Evolutionary conservation across 2,329 filamentous ascomycete species (phyloP).

Genomic region (Claviceps sp.): DNA sequence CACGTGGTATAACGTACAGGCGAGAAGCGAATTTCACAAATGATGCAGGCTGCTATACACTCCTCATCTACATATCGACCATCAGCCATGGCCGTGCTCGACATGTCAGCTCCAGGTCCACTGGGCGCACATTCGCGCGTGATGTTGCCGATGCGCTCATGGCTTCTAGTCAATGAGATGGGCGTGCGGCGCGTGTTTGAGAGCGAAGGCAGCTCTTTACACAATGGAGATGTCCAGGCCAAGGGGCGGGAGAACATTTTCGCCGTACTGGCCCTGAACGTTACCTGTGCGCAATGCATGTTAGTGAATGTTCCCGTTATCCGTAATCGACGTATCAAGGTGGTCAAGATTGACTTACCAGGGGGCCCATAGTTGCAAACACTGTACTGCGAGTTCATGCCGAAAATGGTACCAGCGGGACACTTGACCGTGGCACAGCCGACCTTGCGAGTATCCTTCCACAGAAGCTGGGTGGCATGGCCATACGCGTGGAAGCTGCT

Average conservation of each 20-base stretch:
- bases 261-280: background rate
- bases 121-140: background rate
- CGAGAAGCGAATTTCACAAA: conserved; percentile 17
- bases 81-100: background rate
- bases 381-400: conserved; percentile 53
- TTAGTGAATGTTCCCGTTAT: background rate
- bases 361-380: conserved; percentile 77
- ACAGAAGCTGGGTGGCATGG: conserved; percentile 31
- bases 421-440: conserved; percentile 60
- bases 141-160: background rate
- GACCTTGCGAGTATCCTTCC: conserved; percentile 24
- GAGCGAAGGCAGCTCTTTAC: conserved; percentile 10
- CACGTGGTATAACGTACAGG: conserved; percentile 22
- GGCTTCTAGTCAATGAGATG: background rate
- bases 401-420: conserved; percentile 30
- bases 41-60: background rate
- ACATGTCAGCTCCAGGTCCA: background rate
- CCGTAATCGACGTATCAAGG: background rate
- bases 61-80: conserved; percentile 2
- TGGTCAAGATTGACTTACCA: conserved; percentile 36
- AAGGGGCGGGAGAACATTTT: conserved; percentile 32
- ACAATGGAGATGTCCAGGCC: conserved; percentile 13
- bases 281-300: background rate
- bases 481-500: conserved; percentile 52
- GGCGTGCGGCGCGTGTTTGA: background rate